Evolutionary conservation across 1,284 basidiomycete species (phyloP).

Genomic region (Malassezia yamatoensis): DNA sequence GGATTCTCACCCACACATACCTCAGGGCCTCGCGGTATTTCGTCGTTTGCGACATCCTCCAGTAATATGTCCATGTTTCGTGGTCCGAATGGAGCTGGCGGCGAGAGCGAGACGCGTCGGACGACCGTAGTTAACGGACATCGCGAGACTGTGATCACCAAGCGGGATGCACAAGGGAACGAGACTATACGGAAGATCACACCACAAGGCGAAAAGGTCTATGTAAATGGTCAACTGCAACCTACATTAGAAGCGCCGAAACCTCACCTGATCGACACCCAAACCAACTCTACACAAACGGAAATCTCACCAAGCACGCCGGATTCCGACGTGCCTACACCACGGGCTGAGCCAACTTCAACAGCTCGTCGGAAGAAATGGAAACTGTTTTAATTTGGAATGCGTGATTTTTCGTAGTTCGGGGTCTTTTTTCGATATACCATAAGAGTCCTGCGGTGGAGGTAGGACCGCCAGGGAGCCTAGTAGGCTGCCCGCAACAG

Average conservation of each 20-base stretch:
- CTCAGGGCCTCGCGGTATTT: not conserved
- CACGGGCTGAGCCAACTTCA: not conserved
- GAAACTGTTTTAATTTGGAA: constrained; percentile 8
- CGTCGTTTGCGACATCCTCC: not conserved
- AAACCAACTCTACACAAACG: no score
- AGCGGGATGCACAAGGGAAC: constrained; percentile 31
- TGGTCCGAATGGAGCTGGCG: not conserved
- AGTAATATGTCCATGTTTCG: constrained; percentile 4
- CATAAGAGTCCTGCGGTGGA: not conserved
- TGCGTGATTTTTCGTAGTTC: not conserved
- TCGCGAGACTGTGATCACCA: constrained; percentile 30
- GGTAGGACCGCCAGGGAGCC: not conserved
- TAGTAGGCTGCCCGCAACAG: not conserved
- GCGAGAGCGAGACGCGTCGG: constrained; percentile 23
- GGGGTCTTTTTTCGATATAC: not conserved
- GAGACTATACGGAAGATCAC: constrained; percentile 30
- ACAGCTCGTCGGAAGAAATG: constrained; percentile 15
- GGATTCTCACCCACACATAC: constrained; percentile 14
- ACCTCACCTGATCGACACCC: not conserved
- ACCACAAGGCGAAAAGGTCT: constrained; percentile 30
- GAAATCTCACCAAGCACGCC: no score
- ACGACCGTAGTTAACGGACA: constrained; percentile 35
- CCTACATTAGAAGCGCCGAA: constrained; percentile 8
- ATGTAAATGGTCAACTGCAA: constrained; percentile 33
- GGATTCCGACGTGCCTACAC: no score